Conservation (phyloP, 495 filamentous ascomycete species). For the Aspergillus homomorphus region DNA sequence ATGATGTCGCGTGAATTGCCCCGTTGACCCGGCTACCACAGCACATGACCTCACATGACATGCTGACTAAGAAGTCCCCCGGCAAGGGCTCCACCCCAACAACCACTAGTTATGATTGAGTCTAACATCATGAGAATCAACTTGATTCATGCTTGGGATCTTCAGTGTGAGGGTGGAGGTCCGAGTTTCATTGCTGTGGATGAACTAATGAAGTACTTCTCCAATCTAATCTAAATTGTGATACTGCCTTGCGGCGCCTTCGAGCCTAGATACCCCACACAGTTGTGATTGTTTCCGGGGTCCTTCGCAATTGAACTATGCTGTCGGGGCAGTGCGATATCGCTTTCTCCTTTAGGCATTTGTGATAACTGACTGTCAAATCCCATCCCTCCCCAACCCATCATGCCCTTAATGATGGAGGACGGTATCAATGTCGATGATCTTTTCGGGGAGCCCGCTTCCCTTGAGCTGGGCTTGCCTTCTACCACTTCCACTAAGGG, state of each 20-base stretch:
- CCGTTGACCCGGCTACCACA: slow-evolving; percentile 23
- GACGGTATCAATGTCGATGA: slow-evolving; percentile 67
- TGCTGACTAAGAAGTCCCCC: slow-evolving; percentile 17
- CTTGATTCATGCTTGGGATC: neutral
- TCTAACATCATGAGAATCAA: neutral
- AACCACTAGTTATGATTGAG: neutral
- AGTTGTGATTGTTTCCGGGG: neutral
- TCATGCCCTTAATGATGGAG: slow-evolving; percentile 60
- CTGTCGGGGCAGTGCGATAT: slow-evolving; percentile 8
- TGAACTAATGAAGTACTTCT: neutral
- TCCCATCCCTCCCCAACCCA: slow-evolving; percentile 4
- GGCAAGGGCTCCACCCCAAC: slow-evolving; percentile 12
- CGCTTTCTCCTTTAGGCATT: neutral
- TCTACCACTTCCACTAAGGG: slow-evolving; percentile 59
- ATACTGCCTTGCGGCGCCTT: neutral
- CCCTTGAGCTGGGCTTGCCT: slow-evolving; percentile 52
- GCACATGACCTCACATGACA: slow-evolving; percentile 23
- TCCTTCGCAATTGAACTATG: slow-evolving; percentile 10
- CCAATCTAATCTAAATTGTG: neutral
- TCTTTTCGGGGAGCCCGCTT: slow-evolving; percentile 69
- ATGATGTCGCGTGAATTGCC: neutral
- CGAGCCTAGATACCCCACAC: neutral
- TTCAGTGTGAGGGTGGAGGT: neutral
- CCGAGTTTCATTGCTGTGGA: neutral
- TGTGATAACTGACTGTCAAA: slow-evolving; percentile 3